Conservation (phyloP, 768 basidiomycete species). For the Cubamyces sp. region DNA sequence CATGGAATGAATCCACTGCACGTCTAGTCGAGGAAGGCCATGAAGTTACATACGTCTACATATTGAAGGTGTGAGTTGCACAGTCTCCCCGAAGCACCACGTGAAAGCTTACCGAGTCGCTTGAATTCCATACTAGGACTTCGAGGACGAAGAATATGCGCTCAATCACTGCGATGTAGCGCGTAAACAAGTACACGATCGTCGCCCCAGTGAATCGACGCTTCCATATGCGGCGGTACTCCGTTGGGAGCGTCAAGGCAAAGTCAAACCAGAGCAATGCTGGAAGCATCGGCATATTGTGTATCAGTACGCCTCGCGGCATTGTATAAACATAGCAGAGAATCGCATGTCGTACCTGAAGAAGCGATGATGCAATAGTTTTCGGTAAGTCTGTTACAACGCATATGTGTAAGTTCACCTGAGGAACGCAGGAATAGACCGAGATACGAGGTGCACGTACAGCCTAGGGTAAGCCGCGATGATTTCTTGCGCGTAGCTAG, state of each 20-base stretch:
- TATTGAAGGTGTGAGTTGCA: no score
- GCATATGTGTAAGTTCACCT: background rate
- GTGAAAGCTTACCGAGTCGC: background rate
- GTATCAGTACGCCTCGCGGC: no score
- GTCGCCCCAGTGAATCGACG: constrained; percentile 12
- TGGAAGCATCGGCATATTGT: background rate
- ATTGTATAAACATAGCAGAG: background rate
- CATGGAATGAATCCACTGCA: background rate
- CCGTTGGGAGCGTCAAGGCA: constrained; percentile 2
- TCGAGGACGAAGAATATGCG: constrained; percentile 16
- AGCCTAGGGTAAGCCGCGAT: background rate
- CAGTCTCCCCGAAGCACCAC: background rate
- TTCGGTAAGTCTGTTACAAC: background rate
- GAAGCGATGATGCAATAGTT: constrained; percentile 15
- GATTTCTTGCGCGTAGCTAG: constrained; percentile 1
- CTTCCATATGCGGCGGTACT: constrained; percentile 13
- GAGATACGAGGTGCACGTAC: no score
- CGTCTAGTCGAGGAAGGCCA: background rate
- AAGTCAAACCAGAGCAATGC: constrained; percentile 14
- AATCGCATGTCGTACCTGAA: background rate
- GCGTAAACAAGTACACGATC: constrained; percentile 1
- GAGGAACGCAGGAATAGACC: background rate
- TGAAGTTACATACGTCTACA: no score
- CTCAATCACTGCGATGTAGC: constrained; percentile 12
- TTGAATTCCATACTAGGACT: background rate